Conservation (phyloP, 2,329 filamentous ascomycete genomes). For the Aspergillus neoniger region DNA sequence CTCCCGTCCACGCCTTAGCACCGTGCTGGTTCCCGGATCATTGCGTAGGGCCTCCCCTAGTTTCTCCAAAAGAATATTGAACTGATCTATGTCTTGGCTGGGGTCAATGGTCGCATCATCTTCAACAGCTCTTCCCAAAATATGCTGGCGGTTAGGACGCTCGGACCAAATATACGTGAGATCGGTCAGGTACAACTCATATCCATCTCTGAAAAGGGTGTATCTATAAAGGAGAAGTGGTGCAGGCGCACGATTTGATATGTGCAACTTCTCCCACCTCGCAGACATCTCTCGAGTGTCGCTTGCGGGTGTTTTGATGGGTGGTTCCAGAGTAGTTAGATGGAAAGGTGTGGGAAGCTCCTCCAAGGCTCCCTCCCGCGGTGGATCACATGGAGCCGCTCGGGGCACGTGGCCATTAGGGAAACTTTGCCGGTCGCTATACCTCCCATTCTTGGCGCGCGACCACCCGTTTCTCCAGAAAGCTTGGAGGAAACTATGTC, state of each 20-base stretch:
- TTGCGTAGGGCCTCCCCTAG: conserved; percentile 52
- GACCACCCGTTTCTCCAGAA: conserved; percentile 18
- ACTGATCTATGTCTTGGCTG: conserved; percentile 58
- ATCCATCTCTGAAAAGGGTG: conserved; percentile 40
- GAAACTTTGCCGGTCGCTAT: conserved; percentile 28
- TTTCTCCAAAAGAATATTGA: conserved; percentile 58
- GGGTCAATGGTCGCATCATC: conserved; percentile 61
- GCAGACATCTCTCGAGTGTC: conserved; percentile 29
- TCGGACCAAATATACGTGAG: conserved; percentile 61
- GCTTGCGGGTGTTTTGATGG: neutral
- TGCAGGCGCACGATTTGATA: conserved; percentile 23
- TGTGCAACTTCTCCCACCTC: conserved; percentile 40
- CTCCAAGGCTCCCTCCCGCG: conserved; percentile 13
- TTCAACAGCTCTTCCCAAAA: conserved; percentile 52
- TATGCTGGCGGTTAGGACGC: conserved; percentile 46
- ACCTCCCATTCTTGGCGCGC: conserved; percentile 22
- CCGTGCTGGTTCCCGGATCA: conserved; percentile 32
- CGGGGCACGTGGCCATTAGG: conserved; percentile 22
- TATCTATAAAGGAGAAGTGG: conserved; percentile 46
- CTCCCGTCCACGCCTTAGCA: conserved; percentile 30
- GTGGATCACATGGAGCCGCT: conserved; percentile 7
- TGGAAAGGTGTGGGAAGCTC: conserved; percentile 9
- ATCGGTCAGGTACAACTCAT: conserved; percentile 60
- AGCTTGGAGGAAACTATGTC: neutral
- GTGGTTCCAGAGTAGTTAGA: neutral